These are phyloP conservation scores for Solanum sejunctum DNA, from an alignment of 257 asterid genomes.

Conservation along the genomic window DNA sequence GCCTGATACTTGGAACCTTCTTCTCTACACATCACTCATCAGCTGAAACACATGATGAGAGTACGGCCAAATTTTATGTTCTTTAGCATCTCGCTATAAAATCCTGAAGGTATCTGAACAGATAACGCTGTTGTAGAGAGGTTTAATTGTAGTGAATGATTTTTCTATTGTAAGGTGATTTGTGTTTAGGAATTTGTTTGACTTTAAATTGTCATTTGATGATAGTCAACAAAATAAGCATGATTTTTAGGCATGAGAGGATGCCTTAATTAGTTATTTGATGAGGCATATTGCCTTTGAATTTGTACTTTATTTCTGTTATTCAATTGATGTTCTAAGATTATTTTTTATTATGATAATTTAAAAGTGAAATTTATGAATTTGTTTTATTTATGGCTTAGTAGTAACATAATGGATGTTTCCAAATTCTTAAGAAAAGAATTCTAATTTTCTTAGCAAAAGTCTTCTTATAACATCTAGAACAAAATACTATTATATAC, in stretches of 20 bases:
- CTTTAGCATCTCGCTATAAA: not conserved
- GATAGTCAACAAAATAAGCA: not conserved
- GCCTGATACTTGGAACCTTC: conserved; percentile 88
- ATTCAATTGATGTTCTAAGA: not conserved
- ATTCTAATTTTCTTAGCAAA: not conserved
- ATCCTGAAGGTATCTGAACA: not conserved
- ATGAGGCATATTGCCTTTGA: not conserved
- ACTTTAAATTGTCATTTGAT: not conserved
- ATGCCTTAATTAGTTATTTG: not conserved
- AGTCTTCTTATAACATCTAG: not conserved
- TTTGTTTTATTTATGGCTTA: not conserved
- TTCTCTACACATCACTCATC: conserved; percentile 53
- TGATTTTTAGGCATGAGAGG: not conserved
- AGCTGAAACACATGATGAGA: not conserved
- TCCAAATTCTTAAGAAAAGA: no score
- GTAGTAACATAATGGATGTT: not conserved
- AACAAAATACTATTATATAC: no score
- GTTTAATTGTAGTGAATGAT: not conserved
- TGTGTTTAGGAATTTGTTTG: not conserved
- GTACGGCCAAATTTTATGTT: not conserved
- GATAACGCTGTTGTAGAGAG: not conserved
- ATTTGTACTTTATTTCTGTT: not conserved
- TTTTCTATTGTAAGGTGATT: not conserved
- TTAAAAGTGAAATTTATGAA: not conserved
- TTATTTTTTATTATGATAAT: not conserved